phyloP scores from a whole-genome alignment of 2,329 filamentous ascomycete genomes.

The Penicillium aurantiogriseum region DNA sequence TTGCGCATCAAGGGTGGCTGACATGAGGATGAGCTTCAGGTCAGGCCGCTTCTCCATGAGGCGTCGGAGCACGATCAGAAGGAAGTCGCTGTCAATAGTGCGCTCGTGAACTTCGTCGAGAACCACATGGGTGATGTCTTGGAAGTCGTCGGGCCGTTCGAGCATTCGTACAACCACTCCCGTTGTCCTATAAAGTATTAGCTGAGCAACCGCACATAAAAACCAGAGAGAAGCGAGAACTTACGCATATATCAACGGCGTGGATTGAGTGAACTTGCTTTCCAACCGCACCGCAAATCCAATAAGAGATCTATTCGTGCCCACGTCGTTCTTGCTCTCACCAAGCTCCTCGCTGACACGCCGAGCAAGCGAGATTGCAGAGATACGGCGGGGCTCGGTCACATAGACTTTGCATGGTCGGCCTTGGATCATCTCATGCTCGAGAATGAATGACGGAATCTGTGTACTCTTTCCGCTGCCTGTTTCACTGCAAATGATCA shows the following conservation, averaged over 20 bases:
- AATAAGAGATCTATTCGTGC: constrained; percentile 77
- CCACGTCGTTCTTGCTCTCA: constrained; percentile 76
- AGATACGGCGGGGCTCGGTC: constrained; percentile 92
- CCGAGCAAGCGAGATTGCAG: constrained; percentile 87
- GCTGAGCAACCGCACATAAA: background rate
- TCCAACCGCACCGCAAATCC: constrained; percentile 94
- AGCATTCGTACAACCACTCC: constrained; percentile 98
- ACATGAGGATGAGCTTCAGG: constrained; percentile 94
- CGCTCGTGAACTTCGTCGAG: constrained; percentile 98
- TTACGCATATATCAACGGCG: constrained; percentile 84
- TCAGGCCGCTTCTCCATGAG: constrained; percentile 74
- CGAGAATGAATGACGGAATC: constrained; percentile 88
- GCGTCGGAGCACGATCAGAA: constrained; percentile 86
- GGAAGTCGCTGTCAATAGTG: constrained; percentile 93
- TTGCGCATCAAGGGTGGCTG: constrained; percentile 90
- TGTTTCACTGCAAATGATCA: constrained; percentile 95
- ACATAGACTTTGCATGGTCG: constrained; percentile 89
- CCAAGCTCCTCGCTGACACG: constrained; percentile 94
- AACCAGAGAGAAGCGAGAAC: constrained; percentile 16
- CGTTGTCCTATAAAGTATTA: constrained; percentile 47
- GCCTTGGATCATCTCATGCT: constrained; percentile 79
- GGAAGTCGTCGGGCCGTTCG: constrained; percentile 79
- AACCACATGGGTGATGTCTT: constrained; percentile 87
- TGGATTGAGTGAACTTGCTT: constrained; percentile 77
- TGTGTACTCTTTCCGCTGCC: constrained; percentile 97